Percentiles rank a stretch among this genome's conserved stretches.
phyloP scores from a whole-genome alignment of 352 stramenopile species.

The Lagenidium giganteum region DNA sequence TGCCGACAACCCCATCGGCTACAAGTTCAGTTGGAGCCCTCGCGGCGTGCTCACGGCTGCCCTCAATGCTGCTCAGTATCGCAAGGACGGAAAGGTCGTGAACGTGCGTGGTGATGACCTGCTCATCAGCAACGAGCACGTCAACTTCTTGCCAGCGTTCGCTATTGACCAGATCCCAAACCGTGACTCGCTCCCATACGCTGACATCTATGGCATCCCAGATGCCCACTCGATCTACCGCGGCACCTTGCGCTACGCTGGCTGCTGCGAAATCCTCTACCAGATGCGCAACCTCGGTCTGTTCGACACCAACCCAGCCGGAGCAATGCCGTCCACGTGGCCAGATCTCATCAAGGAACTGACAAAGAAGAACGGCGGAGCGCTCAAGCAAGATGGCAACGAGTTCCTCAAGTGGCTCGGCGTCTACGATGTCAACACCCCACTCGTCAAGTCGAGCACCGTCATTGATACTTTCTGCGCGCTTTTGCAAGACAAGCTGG shows the following conservation, averaged over 20 bases:
- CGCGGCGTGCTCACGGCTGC: conserved; percentile 92
- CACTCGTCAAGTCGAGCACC: conserved; percentile 43
- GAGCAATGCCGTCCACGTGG: conserved; percentile 66
- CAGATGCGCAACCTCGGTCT: conserved; percentile 89
- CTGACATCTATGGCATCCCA: conserved; percentile 93
- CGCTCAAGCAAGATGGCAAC: conserved; percentile 44
- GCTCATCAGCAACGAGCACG: conserved; percentile 73
- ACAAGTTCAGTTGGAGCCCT: conserved; percentile 98
- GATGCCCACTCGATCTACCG: conserved; percentile 90
- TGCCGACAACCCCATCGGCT: conserved; percentile 93
- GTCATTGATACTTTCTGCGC: conserved; percentile 83
- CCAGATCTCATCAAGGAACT: conserved; percentile 74
- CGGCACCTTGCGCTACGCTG: conserved; percentile 92
- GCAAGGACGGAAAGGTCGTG: conserved; percentile 79
- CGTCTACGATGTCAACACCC: conserved; percentile 46
- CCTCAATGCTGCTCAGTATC: conserved; percentile 88
- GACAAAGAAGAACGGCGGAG: conserved; percentile 21
- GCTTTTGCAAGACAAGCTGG: conserved; percentile 87
- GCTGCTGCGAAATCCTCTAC: conserved; percentile 89
- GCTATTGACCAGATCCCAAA: conserved; percentile 95
- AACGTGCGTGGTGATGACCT: conserved; percentile 86
- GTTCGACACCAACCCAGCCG: conserved; percentile 63
- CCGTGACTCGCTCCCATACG: conserved; percentile 91
- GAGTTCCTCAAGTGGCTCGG: conserved; percentile 79
- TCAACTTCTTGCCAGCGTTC: conserved; percentile 88